Conservation (phyloP, 164 flowering plant genomes). For the Magnolia kwangsiensis region DNA sequence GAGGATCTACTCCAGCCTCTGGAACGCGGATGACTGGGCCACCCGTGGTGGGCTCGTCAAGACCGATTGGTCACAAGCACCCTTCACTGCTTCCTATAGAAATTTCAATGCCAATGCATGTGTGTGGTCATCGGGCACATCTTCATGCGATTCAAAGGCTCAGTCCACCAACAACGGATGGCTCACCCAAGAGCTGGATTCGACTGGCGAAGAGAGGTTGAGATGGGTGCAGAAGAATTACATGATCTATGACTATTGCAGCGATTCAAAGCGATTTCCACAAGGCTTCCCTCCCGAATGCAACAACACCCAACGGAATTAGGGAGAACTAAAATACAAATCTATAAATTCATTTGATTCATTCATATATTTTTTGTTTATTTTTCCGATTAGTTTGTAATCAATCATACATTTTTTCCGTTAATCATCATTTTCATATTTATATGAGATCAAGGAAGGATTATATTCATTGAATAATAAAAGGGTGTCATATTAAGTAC, state of each 20-base stretch:
- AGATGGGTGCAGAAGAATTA: conserved; percentile 18
- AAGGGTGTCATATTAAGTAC: too few species aligned
- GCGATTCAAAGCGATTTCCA: conserved; percentile 22
- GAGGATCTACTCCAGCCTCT: conserved; percentile 11
- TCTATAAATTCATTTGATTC: too few species aligned
- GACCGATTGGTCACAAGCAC: conserved; percentile 23
- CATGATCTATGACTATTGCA: conserved; percentile 30
- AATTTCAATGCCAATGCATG: conserved; percentile 9
- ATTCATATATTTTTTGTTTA: too few species aligned
- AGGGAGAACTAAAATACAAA: not conserved
- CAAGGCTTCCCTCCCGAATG: conserved; percentile 25
- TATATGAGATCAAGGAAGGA: too few species aligned
- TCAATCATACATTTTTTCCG: too few species aligned
- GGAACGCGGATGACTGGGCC: conserved; percentile 14
- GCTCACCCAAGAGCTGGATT: conserved; percentile 13
- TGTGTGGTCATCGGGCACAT: conserved; percentile 14
- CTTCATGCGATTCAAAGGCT: conserved; percentile 15
- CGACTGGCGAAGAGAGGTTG: conserved; percentile 9
- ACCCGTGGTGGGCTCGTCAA: conserved; percentile 7
- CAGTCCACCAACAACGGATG: not conserved
- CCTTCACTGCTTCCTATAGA: conserved; percentile 24
- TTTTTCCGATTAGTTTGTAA: too few species aligned
- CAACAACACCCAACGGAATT: conserved; percentile 1
- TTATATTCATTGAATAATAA: too few species aligned
- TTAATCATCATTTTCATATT: too few species aligned